Evolutionary conservation across 352 stramenopile species (phyloP).

Genomic region (Pythium folliculosum): DNA sequence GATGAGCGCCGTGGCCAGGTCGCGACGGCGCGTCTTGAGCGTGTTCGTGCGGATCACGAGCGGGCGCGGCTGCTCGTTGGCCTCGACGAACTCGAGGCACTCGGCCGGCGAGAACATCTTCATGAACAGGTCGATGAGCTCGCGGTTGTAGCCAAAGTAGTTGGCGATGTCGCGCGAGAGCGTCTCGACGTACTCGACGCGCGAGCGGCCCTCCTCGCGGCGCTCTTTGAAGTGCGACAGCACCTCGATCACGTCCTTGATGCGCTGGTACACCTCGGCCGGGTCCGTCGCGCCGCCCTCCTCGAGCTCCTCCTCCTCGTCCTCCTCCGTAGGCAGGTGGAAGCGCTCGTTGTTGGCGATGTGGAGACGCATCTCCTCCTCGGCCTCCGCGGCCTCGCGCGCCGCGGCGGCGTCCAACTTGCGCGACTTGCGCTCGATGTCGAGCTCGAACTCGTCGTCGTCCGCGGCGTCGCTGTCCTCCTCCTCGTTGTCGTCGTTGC

Average conservation of each 20-base stretch:
- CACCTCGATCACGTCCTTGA: conserved; percentile 93
- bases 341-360: conserved; percentile 85
- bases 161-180: conserved; percentile 92
- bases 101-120: conserved; percentile 98
- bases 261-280: conserved; percentile 90
- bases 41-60: conserved; percentile 99
- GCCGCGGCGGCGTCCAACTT: conserved; percentile 78
- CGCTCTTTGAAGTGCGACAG: conserved; percentile 95
- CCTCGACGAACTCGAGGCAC: conserved; percentile 98
- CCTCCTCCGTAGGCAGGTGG: conserved; percentile 78
- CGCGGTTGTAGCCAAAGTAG: conserved; percentile 98
- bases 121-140: conserved; percentile 97
- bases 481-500: conserved; percentile 32
- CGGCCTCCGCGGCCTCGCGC: conserved; percentile 66
- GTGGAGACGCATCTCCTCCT: conserved; percentile 88
- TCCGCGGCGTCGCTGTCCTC: conserved; percentile 48
- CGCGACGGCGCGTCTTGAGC: conserved; percentile 97
- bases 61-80: conserved; percentile 96
- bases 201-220: conserved; percentile 90
- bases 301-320: conserved; percentile 63
- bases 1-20: conserved; percentile 98
- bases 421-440: conserved; percentile 87
- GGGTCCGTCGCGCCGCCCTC: conserved; percentile 66
- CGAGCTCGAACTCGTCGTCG: conserved; percentile 74
- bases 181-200: conserved; percentile 96